Evolutionary conservation across 106 monocot species (phyloP).

Genomic region (Allium fistulosum): DNA sequence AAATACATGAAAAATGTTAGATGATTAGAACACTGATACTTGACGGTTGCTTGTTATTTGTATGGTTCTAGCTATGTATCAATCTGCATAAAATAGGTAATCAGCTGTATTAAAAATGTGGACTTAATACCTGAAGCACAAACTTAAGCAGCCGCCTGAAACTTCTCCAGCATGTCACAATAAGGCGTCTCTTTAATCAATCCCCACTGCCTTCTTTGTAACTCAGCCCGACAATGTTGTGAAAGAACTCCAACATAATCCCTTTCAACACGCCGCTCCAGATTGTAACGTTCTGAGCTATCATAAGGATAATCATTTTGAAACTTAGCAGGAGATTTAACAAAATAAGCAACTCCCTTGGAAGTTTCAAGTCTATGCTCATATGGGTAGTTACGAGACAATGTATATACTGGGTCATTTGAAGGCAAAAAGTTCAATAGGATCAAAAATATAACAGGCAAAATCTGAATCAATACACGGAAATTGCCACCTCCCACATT

Average conservation of each 20-base stretch:
- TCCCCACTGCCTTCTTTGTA: constrained; percentile 86
- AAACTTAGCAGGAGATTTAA: constrained; percentile 58
- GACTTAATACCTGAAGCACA: not conserved
- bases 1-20: too few species aligned
- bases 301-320: constrained; percentile 65
- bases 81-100: too few species aligned
- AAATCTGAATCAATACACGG: constrained; percentile 60
- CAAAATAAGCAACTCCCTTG: constrained; percentile 65
- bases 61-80: too few species aligned
- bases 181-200: constrained; percentile 43
- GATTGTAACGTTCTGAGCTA: constrained; percentile 36
- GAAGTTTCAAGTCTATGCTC: constrained; percentile 63
- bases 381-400: constrained; percentile 47
- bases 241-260: constrained; percentile 61
- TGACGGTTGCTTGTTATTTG: too few species aligned
- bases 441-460: constrained; percentile 65
- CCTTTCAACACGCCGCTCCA: constrained; percentile 70
- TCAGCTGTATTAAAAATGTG: too few species aligned
- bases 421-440: constrained; percentile 80
- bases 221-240: constrained; percentile 77
- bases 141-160: constrained; percentile 26
- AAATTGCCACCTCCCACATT: constrained; percentile 30
- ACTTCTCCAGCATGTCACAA: constrained; percentile 84
- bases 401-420: constrained; percentile 50
- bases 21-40: too few species aligned